These are phyloP conservation scores for Passiflora organensis DNA, from an alignment of 345 rosid species.

Conservation along the genomic window DNA sequence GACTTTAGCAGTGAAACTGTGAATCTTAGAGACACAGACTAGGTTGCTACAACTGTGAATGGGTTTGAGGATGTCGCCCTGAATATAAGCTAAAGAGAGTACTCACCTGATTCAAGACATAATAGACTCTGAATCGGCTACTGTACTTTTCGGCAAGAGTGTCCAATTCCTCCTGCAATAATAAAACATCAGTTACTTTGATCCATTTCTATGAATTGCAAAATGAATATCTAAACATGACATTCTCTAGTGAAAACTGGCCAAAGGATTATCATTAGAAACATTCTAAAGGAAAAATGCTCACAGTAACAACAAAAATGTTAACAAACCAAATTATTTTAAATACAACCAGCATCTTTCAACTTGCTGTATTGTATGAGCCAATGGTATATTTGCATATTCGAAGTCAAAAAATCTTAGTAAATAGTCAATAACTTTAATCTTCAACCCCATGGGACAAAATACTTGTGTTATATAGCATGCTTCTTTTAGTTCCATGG, in stretches of 20 bases:
- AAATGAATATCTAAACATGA: background rate
- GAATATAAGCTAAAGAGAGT: background rate
- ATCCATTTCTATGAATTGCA: background rate
- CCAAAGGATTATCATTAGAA: background rate
- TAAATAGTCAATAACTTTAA: no score
- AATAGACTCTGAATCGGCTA: constrained; percentile 17
- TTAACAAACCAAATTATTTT: background rate
- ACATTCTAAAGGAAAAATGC: background rate
- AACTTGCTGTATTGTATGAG: no score
- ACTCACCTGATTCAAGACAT: constrained; percentile 28
- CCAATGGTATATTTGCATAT: no score
- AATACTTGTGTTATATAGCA: no score
- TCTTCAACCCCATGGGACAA: no score
- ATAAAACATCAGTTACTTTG: constrained; percentile 2
- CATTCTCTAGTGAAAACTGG: background rate
- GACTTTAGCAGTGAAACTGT: no score
- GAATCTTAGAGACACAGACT: background rate
- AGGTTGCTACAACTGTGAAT: background rate
- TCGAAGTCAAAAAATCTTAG: no score
- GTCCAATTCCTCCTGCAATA: constrained; percentile 29
- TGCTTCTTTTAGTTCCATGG: no score
- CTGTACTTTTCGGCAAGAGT: constrained; percentile 13
- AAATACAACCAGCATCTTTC: no score
- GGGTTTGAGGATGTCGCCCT: no score
- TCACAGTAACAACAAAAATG: background rate